Base-by-base conservation (phyloP, 2,329 filamentous ascomycete genomes). In the Arachnopeziza araneosa region DNA sequence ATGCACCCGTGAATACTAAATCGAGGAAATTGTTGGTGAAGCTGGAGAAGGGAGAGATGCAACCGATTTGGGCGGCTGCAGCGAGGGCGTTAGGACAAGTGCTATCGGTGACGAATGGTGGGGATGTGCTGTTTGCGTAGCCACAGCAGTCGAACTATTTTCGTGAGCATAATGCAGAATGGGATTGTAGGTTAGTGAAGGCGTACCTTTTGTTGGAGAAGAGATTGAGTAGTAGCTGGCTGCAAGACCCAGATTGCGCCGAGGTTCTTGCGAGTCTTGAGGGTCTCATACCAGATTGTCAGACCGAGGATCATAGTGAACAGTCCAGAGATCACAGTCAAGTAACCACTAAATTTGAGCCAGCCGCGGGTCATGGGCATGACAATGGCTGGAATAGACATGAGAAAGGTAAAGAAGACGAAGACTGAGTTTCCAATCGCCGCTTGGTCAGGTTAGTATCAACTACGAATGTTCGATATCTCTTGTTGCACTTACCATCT, bases 91-190 rank as follows among this genome's bases (percentile, higher is more conserved):
- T 90, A 10, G 84, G 80, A 73, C 90, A 95, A 1, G 81, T 83
- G 6, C 73, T 65, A 68, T 93, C 87, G 59, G 83, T 84, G 64
- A 91, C 79, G 72, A 93, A 93, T 56, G 86, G 84, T 12, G 88
- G 88, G 14, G 83, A 80, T 4, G 86, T 88, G 73, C 82, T 84
- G 76, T 92, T 91, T 67, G 83, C 76, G 76, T 90, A 95, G 63
- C 90, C 90, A 68, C 90, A 95, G 83, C 90, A 95, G 68, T 84
- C 73, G 72, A 93, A 93, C 85, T 91, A 69, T 69, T 60, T 3
- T 67, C 63, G 57, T 65, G 57, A 66, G 54, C 50, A 54, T 54
- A 21, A 50, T 9, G 51, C 24, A 44, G n/a, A n/a, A 30, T 5
- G 22, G 9, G 26, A 52, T 24, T 50, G 23, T 36, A 8, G 14